These are phyloP conservation scores for Ogataea trehaloabstinens DNA, from an alignment of 805 yeast species.

Conservation along the genomic window DNA sequence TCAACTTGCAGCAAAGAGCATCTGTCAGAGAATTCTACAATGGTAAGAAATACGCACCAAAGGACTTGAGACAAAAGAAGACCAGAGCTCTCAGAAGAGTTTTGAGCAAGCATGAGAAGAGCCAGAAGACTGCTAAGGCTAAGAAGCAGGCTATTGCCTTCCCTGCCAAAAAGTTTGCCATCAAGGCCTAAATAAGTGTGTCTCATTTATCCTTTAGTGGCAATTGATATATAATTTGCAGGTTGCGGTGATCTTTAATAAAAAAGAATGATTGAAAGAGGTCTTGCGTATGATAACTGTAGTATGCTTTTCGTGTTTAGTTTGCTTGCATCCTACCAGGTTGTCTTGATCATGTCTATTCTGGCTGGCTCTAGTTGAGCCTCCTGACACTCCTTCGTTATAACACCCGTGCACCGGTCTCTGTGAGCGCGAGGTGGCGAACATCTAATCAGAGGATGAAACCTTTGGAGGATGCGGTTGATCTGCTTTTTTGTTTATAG, in stretches of 20 bases:
- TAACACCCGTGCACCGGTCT: slow-evolving; percentile 1
- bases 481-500: too few species aligned
- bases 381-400: too few species aligned
- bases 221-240: slow-evolving; percentile 3
- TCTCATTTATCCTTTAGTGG: background rate
- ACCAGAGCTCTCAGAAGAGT: slow-evolving; percentile 99
- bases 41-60: slow-evolving; percentile 94
- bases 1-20: slow-evolving; percentile 95
- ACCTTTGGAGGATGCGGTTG: too few species aligned
- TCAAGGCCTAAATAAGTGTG: slow-evolving; percentile 79
- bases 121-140: slow-evolving; percentile 80
- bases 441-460: too few species aligned
- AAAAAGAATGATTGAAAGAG: background rate
- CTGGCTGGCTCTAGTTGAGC: too few species aligned
- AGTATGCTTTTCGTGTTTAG: too few species aligned
- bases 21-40: slow-evolving; percentile 92
- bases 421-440: slow-evolving; percentile 1
- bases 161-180: slow-evolving; percentile 98
- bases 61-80: slow-evolving; percentile 98
- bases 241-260: slow-evolving; percentile 1
- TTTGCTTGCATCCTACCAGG: too few species aligned
- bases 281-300: too few species aligned
- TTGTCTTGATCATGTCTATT: too few species aligned
- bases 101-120: slow-evolving; percentile 83
- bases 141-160: slow-evolving; percentile 89